These are phyloP conservation scores for Aurantiochytrium sp. DNA, from an alignment of 108 stramenopile genomes.

Conservation along the genomic window DNA sequence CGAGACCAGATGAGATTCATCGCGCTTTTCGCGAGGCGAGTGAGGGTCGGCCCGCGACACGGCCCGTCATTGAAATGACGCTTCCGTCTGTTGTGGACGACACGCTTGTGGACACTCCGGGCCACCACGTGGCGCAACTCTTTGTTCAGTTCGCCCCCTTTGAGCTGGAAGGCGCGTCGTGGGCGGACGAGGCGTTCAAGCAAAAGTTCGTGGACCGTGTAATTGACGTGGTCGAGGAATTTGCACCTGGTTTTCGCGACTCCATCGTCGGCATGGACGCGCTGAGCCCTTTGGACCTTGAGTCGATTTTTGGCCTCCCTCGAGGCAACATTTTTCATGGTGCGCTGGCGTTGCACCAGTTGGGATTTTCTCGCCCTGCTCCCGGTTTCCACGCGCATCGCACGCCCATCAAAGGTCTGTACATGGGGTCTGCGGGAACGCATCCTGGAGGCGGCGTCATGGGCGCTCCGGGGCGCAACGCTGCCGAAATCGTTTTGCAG, in stretches of 20 bases:
- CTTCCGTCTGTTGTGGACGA: constrained; percentile 29
- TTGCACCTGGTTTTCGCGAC: constrained; percentile 19
- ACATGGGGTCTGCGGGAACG: constrained; percentile 31
- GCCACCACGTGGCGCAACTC: constrained; percentile 32
- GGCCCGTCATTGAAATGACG: constrained; percentile 42
- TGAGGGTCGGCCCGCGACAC: background rate
- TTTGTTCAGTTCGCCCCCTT: constrained; percentile 43
- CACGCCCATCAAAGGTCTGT: constrained; percentile 21
- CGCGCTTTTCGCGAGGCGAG: constrained; percentile 12
- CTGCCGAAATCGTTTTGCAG: constrained; percentile 17
- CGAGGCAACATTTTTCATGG: constrained; percentile 35
- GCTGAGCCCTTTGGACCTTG: constrained; percentile 36
- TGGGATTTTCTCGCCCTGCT: constrained; percentile 22
- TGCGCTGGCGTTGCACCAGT: constrained; percentile 23
- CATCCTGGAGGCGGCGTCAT: constrained; percentile 46
- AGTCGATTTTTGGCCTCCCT: constrained; percentile 26
- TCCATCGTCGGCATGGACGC: constrained; percentile 2
- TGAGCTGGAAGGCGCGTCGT: background rate
- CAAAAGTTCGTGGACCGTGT: constrained; percentile 6
- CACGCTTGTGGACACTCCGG: constrained; percentile 23
- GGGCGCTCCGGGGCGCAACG: constrained; percentile 38
- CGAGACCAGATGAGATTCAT: background rate
- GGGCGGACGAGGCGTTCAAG: constrained; percentile 24
- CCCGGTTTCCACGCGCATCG: constrained; percentile 4
- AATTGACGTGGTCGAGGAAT: constrained; percentile 20